Evolutionary conservation across 2,329 filamentous ascomycete genomes (phyloP).

Genomic region (Cladosporium phlei): DNA sequence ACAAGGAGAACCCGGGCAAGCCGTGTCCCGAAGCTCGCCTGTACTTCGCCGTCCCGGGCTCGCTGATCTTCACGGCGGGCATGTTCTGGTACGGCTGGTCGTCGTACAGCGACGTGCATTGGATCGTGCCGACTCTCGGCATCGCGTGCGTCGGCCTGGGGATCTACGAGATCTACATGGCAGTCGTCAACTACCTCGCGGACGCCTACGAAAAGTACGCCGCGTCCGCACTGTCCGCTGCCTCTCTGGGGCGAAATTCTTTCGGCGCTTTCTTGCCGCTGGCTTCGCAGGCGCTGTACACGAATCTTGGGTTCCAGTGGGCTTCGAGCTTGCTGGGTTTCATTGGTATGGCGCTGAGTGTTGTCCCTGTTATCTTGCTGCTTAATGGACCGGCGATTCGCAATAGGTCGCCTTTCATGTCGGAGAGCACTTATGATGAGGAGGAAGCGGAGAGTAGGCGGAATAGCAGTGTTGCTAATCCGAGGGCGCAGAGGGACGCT

Average conservation of each 20-base stretch:
- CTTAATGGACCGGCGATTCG: constrained; percentile 26
- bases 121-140: constrained; percentile 41
- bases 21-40: constrained; percentile 39
- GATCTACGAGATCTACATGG: constrained; percentile 43
- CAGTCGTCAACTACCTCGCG: constrained; percentile 43
- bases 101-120: constrained; percentile 37
- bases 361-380: constrained; percentile 32
- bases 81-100: constrained; percentile 54
- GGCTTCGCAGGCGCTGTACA: constrained; percentile 26
- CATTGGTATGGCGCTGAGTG: constrained; percentile 41
- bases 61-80: constrained; percentile 43
- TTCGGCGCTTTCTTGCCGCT: constrained; percentile 36
- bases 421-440: constrained; percentile 25
- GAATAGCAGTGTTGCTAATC: constrained; percentile 16
- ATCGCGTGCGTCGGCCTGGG: constrained; percentile 25
- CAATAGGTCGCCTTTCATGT: constrained; percentile 27
- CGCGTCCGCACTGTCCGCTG: constrained; percentile 27
- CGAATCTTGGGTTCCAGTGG: constrained; percentile 32
- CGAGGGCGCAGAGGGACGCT: constrained; percentile 10
- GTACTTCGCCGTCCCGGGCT: constrained; percentile 47
- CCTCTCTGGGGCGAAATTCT: constrained; percentile 32
- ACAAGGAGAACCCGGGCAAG: constrained; percentile 15
- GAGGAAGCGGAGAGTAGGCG: constrained; percentile 21
- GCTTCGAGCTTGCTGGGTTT: constrained; percentile 32
- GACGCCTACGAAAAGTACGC: constrained; percentile 36